Conservation (phyloP, 371 early-diverging fungal genomes). For the Mucor irregularis region DNA sequence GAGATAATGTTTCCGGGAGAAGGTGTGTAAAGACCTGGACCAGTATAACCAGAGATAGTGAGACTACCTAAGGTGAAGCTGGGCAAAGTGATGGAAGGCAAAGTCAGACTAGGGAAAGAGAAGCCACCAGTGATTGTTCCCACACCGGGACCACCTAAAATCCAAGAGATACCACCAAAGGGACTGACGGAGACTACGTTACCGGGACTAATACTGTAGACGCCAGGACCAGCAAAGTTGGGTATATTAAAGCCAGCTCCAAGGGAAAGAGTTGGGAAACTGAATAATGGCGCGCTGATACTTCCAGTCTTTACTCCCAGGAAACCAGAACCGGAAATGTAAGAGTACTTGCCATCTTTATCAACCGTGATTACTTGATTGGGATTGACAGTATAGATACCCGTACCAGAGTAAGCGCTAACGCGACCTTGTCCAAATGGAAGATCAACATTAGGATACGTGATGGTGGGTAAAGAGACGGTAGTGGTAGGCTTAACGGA, state of each 20-base stretch:
- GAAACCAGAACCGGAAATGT: background rate
- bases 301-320: background rate
- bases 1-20: background rate
- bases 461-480: background rate
- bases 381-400: constrained; percentile 4
- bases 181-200: background rate
- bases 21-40: constrained; percentile 3
- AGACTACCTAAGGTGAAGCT: background rate
- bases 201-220: background rate
- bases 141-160: background rate
- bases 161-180: background rate
- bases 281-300: background rate
- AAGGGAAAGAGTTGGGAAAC: background rate
- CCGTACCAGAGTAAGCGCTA: background rate
- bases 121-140: background rate
- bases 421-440: background rate
- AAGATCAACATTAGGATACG: background rate
- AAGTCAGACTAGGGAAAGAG: background rate
- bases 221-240: constrained; percentile 1
- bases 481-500: background rate
- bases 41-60: background rate
- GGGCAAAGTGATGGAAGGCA: background rate
- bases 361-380: background rate
- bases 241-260: background rate
- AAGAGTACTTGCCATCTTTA: background rate